Evolutionary conservation across 495 filamentous ascomycete genomes (phyloP).

Genomic region (Neurospora sp.): DNA sequence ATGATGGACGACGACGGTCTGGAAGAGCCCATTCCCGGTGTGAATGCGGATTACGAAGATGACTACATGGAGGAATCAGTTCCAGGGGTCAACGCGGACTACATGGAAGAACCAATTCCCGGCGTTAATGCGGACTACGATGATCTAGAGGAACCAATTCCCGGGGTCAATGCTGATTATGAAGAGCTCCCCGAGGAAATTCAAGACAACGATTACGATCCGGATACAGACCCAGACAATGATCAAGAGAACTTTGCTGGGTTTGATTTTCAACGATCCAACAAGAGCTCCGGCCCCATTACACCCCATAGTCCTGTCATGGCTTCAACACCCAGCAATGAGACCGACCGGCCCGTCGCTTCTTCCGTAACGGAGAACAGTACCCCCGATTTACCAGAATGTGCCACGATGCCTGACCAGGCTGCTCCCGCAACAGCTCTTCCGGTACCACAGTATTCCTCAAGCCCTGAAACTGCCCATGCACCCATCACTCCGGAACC

Average conservation of each 20-base stretch:
- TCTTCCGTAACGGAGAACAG: slow-evolving; percentile 38
- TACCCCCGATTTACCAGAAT: slow-evolving; percentile 11
- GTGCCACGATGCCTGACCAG: background rate
- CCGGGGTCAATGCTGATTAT: slow-evolving; percentile 62
- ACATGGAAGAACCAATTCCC: slow-evolving; percentile 1
- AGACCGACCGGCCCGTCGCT: slow-evolving; percentile 36
- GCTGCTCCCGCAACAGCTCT: background rate
- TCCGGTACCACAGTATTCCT: slow-evolving; percentile 3
- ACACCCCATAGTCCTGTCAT: slow-evolving; percentile 37
- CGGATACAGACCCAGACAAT: slow-evolving; percentile 30
- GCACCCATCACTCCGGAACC: slow-evolving; percentile 5
- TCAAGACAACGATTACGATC: slow-evolving; percentile 10
- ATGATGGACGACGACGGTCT: slow-evolving; percentile 62
- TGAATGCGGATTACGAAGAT: slow-evolving; percentile 57
- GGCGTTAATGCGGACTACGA: slow-evolving; percentile 41
- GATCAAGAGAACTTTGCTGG: slow-evolving; percentile 44
- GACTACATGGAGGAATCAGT: slow-evolving; percentile 26
- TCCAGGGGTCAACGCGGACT: slow-evolving; percentile 22
- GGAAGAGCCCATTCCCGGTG: slow-evolving; percentile 67
- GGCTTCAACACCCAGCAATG: slow-evolving; percentile 44
- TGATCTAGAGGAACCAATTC: slow-evolving; percentile 64
- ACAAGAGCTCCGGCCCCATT: slow-evolving; percentile 35
- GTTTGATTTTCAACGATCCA: slow-evolving; percentile 42
- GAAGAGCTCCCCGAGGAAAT: slow-evolving; percentile 26
- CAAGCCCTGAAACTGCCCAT: background rate